Evolutionary conservation across 441 rosid genomes (phyloP).

Genomic region (Dalechampia spathulata): DNA sequence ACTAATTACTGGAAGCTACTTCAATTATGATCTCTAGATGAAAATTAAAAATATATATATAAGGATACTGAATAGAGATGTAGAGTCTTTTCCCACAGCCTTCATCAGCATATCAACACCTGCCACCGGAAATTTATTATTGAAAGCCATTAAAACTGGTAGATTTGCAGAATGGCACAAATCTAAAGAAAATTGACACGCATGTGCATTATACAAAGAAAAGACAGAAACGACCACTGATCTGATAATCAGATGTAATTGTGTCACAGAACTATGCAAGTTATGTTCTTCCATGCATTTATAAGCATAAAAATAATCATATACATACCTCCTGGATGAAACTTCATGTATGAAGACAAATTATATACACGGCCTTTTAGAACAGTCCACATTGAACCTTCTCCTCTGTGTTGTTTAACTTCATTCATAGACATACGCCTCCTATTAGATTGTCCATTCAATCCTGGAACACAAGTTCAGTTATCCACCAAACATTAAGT

Average conservation of each 20-base stretch:
- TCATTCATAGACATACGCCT: constrained; percentile 67
- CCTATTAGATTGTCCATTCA: constrained; percentile 72
- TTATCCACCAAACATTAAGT: neutral
- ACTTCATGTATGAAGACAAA: constrained; percentile 83
- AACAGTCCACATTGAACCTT: constrained; percentile 93
- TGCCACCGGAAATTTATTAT: constrained; percentile 27
- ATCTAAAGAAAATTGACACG: too few species aligned
- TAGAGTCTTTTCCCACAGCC: constrained; percentile 83
- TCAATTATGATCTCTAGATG: too few species aligned
- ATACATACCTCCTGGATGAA: constrained; percentile 90
- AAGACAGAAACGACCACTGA: too few species aligned
- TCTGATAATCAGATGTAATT: neutral
- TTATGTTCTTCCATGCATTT: too few species aligned
- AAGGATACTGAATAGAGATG: constrained; percentile 89
- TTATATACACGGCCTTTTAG: constrained; percentile 84
- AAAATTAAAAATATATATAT: too few species aligned
- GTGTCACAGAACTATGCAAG: neutral
- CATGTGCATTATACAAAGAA: too few species aligned
- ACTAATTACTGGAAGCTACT: too few species aligned
- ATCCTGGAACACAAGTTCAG: constrained; percentile 34
- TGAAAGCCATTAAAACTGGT: too few species aligned
- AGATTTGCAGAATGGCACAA: too few species aligned
- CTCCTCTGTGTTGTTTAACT: constrained; percentile 63
- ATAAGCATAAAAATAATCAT: too few species aligned
- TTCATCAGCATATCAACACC: constrained; percentile 86